Base-by-base conservation (phyloP, 768 basidiomycete genomes). In the Mycena epipterygia region DNA sequence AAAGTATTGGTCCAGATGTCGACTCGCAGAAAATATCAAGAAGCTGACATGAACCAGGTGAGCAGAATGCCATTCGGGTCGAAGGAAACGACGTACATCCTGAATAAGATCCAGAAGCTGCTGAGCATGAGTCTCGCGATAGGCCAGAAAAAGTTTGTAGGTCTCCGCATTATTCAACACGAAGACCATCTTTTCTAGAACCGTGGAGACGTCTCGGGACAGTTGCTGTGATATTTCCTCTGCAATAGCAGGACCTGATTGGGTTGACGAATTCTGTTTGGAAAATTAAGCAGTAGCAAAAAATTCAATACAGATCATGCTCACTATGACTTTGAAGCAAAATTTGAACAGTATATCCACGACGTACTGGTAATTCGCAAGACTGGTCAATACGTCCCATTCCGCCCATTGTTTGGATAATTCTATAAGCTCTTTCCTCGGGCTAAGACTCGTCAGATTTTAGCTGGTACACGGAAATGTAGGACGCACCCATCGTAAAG, bases 31-130 rank as follows among this genome's bases (percentile, higher is more conserved):
- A 30, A 3, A n/a, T 23, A n/a, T 64, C 63, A 5, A 64, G 52
- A 51, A 64, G n/a, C 63, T 64, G 29, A 23, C 1, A 11, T 11
- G 2, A 17, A 23, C 30, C 30, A 16, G 23, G 6, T 53, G 3
- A 14, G 25, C 19, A 49, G 6, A 25, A 44, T 17, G 8, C 49
- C 8, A 33, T 7, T 5, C 3, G n/a, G 35, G 6, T 5, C 11
- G 2, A 25, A 42, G 8, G 17, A 52, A n/a, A 12, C 6, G 39
- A 16, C 39, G 16, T 52, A 52, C 51, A 30, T 52, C 51, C 27
- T 67, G 65, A 41, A 67, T 4, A 12, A 67, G 56, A 49, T 67
- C 57, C 19, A 67, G 27, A 23, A 67, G 35, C 19, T 57, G 30
- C 27, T 67, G 65, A 33, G 56, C 37, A 21, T 9, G 30, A 27